phyloP scores from a whole-genome alignment of 768 basidiomycete species.

The Pisolithus sp. region DNA sequence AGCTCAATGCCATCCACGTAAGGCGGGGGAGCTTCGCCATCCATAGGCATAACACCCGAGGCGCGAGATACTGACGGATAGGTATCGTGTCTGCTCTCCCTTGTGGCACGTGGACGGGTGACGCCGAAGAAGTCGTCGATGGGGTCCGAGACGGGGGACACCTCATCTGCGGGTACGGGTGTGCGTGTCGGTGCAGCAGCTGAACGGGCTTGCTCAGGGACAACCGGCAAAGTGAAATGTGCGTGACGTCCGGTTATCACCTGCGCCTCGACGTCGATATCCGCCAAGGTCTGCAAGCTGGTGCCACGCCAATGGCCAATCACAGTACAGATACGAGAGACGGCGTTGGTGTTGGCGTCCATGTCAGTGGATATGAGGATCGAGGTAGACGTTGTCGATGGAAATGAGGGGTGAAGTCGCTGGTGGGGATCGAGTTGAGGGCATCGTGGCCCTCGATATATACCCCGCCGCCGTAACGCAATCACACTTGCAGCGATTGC shows the following conservation, averaged over 20 bases:
- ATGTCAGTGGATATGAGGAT: background rate
- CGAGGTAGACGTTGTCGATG: background rate
- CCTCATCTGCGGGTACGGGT: background rate
- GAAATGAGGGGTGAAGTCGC: background rate
- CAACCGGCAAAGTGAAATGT: slow-evolving; percentile 3
- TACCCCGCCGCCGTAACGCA: slow-evolving; percentile 6
- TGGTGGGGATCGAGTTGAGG: background rate
- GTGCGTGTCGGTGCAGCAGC: slow-evolving; percentile 5
- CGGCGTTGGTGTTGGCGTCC: slow-evolving; percentile 1
- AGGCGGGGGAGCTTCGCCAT: slow-evolving; percentile 25
- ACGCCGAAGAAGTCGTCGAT: slow-evolving; percentile 27
- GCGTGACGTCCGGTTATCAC: slow-evolving; percentile 4
- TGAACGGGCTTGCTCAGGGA: slow-evolving; percentile 3
- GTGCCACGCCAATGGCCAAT: slow-evolving; percentile 12
- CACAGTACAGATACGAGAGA: slow-evolving; percentile 5
- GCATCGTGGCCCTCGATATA: slow-evolving; percentile 5
- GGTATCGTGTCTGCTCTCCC: slow-evolving; percentile 29
- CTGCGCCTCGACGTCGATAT: slow-evolving; percentile 17
- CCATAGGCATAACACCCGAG: slow-evolving; percentile 3
- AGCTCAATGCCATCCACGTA: slow-evolving; percentile 24
- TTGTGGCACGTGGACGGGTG: slow-evolving; percentile 17
- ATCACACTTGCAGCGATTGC: slow-evolving; percentile 3
- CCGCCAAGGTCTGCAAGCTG: background rate
- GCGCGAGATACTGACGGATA: background rate
- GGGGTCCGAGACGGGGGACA: slow-evolving; percentile 2